Percentiles rank a stretch among this genome's conserved stretches.
These are phyloP conservation scores for Penicillium nordicum DNA, from an alignment of 2,329 filamentous ascomycete species.

Conservation along the genomic window DNA sequence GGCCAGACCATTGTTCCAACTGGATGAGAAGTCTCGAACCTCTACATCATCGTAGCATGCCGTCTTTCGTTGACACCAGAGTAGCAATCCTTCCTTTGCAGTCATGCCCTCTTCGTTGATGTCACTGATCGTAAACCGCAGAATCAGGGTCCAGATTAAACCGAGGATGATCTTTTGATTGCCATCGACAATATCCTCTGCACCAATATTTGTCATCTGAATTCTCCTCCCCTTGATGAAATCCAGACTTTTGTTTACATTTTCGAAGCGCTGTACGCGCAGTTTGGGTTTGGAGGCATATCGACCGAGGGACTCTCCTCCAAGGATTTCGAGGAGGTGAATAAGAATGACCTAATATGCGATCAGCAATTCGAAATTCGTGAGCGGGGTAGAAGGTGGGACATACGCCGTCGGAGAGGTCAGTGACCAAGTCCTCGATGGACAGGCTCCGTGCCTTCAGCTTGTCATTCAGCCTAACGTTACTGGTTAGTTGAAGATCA, in stretches of 20 bases:
- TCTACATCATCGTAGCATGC: conserved; percentile 98
- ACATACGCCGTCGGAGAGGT: conserved; percentile 90
- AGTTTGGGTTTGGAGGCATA: conserved; percentile 96
- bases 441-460: conserved; percentile 72
- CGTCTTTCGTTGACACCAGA: conserved; percentile 98
- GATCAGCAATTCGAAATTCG: conserved; percentile 4
- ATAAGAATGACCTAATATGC: conserved; percentile 76
- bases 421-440: conserved; percentile 81
- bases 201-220: conserved; percentile 97
- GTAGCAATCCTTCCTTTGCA: conserved; percentile 86
- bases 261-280: conserved; percentile 94
- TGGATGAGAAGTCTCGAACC: conserved; percentile 87
- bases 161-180: conserved; percentile 97
- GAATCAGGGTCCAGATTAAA: conserved; percentile 96
- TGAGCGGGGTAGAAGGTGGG: not conserved
- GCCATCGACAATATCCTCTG: conserved; percentile 96
- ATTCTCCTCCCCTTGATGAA: conserved; percentile 89
- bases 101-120: conserved; percentile 98
- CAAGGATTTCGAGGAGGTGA: conserved; percentile 94
- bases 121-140: conserved; percentile 96
- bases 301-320: conserved; percentile 87
- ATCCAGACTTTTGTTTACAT: conserved; percentile 91
- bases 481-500: not conserved
- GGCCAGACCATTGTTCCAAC: conserved; percentile 96
- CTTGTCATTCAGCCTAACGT: conserved; percentile 86